Conservation (phyloP, 106 monocot genomes). For the Amphibolis antarctica region DNA sequence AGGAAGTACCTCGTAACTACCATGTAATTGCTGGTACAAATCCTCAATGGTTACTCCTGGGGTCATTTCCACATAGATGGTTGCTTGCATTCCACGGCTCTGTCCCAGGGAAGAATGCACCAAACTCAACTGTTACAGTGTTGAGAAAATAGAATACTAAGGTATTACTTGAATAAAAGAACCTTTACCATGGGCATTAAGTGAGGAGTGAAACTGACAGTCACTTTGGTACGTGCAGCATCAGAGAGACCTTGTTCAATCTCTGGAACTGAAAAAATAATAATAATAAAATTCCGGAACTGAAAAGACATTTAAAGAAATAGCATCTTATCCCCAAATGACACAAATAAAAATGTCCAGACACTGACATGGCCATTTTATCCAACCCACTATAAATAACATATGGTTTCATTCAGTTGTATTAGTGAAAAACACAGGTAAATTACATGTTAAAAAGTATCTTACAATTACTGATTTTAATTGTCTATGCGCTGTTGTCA, state of each 20-base stretch:
- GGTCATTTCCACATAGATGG: conserved; percentile 79
- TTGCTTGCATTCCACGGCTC: conserved; percentile 99
- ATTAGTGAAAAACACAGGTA: too few species aligned
- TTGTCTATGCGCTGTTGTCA: too few species aligned
- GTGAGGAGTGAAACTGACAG: conserved; percentile 94
- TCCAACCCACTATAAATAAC: too few species aligned
- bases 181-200: conserved; percentile 82
- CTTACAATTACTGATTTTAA: too few species aligned
- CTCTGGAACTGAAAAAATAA: conserved; percentile 68
- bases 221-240: conserved; percentile 69
- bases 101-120: conserved; percentile 9
- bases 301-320: conserved; percentile 17
- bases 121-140: background rate
- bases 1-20: conserved; percentile 47
- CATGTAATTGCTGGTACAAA: conserved; percentile 40
- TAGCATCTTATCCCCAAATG: background rate
- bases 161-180: background rate
- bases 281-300: conserved; percentile 90
- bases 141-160: background rate
- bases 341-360: too few species aligned
- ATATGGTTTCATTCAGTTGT: too few species aligned
- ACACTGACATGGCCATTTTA: too few species aligned
- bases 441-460: too few species aligned
- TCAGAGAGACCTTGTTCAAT: conserved; percentile 95
- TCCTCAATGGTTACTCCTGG: conserved; percentile 70